Evolutionary conservation across 805 yeast genomes (phyloP), one percentile per base, ranked within the genome.

Genomic region (Nakazawaea holstii): DNA sequence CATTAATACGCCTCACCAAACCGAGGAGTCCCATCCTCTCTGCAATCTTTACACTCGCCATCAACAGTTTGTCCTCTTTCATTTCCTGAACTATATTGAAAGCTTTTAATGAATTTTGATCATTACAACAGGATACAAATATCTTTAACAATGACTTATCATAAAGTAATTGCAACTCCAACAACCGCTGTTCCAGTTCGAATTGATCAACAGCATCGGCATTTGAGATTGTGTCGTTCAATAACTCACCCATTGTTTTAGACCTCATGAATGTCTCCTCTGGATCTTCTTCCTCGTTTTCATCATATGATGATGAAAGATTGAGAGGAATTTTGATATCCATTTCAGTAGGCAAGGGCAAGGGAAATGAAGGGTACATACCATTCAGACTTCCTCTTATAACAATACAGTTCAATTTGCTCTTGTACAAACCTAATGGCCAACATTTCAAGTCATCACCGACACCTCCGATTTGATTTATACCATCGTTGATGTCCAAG

Each of bases 1-100:
- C 72, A 49, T 72, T 74, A 35, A 84, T 76, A 58, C 73, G 73
- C 49, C 74, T 77, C 0, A 79, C 81, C 50, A 86, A 60, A 1
- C 66, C 58, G 13, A 69, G 65, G 58, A 81, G 61, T 30, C 79
- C 83, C 47, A 80, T 74, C 50, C 96, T 75, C 58, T 87, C 87
- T 0, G 96, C 89, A 46, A 92, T 87, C 64, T 85, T 85, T 11
- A 79, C 70, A 1, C 97, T 96, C 0, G 97, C 97, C 47, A 74
- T 75, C 52, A 91, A 67, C 2, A 96, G 95, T 54, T 84, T 81
- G 52, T 86, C 92, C 54, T 81, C 84, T 55, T 80, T 79, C 55
- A 92, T 70, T 57, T 85, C 79, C 51, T 72, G 74, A 7, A 80
- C 90, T 28, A 94, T 62, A 31, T 84, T 81, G 52, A 80, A 69